Conservation (phyloP, 352 stramenopile species). For the Phytopythium helicoides region DNA sequence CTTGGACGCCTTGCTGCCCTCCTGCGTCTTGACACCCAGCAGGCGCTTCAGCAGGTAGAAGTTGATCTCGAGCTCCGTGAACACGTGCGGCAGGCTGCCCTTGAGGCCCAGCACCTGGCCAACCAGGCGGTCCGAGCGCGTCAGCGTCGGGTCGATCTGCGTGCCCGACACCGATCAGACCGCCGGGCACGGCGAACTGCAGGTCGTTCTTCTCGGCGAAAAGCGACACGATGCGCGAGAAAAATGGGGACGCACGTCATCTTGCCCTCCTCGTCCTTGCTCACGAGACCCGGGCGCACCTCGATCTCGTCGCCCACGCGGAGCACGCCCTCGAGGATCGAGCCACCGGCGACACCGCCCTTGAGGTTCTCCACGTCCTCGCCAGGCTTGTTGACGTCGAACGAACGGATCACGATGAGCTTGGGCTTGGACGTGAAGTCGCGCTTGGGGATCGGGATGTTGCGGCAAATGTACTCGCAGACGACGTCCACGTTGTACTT, state of each 20-base stretch:
- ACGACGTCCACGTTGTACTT: constrained; percentile 99
- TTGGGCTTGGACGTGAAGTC: constrained; percentile 98
- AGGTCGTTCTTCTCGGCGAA: constrained; percentile 99
- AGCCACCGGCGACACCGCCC: constrained; percentile 90
- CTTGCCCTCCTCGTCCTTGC: constrained; percentile 96
- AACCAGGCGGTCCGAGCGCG: constrained; percentile 98
- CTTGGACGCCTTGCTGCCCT: constrained; percentile 99
- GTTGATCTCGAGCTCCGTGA: constrained; percentile 99
- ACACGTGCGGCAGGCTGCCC: constrained; percentile 98
- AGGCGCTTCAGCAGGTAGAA: constrained; percentile 99
- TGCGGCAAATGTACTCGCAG: constrained; percentile 99
- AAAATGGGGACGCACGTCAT: constrained; percentile 94
- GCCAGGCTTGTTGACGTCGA: constrained; percentile 99
- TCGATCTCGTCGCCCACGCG: constrained; percentile 98
- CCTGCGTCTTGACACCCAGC: constrained; percentile 98
- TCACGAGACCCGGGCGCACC: constrained; percentile 98
- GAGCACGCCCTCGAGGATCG: constrained; percentile 97
- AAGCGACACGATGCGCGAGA: constrained; percentile 95
- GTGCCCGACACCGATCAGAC: constrained; percentile 99
- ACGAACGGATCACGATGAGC: constrained; percentile 99
- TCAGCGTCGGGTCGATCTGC: constrained; percentile 98
- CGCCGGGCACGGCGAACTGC: constrained; percentile 98
- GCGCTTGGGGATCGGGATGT: constrained; percentile 97
- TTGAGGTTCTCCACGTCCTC: constrained; percentile 98
- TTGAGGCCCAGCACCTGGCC: constrained; percentile 98